Evolutionary conservation across 2,329 filamentous ascomycete genomes (phyloP).

Genomic region (Ophiosphaerella korrae): DNA sequence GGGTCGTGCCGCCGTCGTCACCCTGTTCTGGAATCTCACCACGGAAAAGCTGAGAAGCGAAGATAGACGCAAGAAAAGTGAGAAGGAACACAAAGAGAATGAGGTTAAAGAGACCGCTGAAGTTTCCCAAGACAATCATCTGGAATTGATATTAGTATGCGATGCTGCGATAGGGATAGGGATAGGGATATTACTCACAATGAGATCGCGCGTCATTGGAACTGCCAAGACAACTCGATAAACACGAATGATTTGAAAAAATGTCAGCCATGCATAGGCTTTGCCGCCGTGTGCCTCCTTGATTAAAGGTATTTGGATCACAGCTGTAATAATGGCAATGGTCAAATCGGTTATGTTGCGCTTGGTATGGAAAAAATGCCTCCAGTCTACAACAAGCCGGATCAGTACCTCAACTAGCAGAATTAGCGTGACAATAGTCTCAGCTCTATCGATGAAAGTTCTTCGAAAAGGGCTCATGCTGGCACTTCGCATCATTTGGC

Average conservation of each 20-base stretch:
- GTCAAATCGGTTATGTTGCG: constrained; percentile 80
- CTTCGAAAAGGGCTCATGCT: constrained; percentile 68
- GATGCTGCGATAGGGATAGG: background rate
- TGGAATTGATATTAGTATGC: constrained; percentile 29
- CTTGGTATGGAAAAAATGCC: constrained; percentile 73
- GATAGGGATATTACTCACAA: constrained; percentile 55
- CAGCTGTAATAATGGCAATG: constrained; percentile 78
- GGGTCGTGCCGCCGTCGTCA: constrained; percentile 65
- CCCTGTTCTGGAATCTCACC: constrained; percentile 75
- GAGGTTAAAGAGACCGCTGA: constrained; percentile 87
- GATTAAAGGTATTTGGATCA: constrained; percentile 86
- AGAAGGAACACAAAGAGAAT: constrained; percentile 97
- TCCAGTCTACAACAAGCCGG: constrained; percentile 79
- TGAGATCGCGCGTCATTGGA: constrained; percentile 83
- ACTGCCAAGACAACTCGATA: constrained; percentile 92
- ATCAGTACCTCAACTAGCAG: constrained; percentile 82
- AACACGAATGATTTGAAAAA: constrained; percentile 90
- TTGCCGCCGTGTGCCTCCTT: constrained; percentile 64
- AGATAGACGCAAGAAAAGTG: constrained; percentile 90
- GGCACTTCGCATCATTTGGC: constrained; percentile 77
- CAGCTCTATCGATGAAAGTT: constrained; percentile 71
- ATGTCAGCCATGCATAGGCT: constrained; percentile 82
- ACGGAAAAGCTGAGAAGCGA: constrained; percentile 90
- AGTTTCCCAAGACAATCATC: constrained; percentile 84
- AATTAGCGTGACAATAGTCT: constrained; percentile 76